phyloP scores from a whole-genome alignment of 106 monocot species.

The Phalaenopsis equestris region DNA sequence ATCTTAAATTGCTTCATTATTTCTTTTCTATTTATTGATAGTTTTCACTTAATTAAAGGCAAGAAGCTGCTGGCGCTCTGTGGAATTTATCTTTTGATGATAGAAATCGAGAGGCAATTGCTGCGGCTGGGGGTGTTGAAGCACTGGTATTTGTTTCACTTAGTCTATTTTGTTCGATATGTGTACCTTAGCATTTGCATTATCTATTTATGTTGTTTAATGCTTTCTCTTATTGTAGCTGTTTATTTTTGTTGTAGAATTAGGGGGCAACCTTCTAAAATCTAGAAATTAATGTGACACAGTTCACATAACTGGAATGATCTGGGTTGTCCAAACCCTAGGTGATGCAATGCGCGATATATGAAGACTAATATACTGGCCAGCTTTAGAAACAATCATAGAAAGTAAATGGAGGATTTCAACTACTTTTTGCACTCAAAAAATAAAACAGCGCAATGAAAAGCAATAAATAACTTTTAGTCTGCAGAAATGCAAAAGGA shows the following conservation, averaged over 20 bases:
- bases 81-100: constrained; percentile 99
- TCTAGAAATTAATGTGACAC: background rate
- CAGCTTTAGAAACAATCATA: background rate
- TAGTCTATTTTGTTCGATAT: background rate
- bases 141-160: constrained; percentile 50
- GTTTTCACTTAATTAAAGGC: constrained; percentile 29
- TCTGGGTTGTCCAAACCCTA: background rate
- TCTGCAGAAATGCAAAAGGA: background rate
- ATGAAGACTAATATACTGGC: background rate
- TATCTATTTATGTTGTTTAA: background rate
- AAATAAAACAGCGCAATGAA: background rate
- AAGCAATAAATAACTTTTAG: too few species aligned
- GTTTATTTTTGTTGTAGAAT: background rate
- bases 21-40: background rate
- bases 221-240: background rate
- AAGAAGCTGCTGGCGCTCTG: constrained; percentile 98
- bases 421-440: background rate
- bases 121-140: constrained; percentile 91
- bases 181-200: background rate
- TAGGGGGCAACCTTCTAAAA: background rate
- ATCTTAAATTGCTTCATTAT: background rate
- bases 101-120: constrained; percentile 94
- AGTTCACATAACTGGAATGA: background rate
- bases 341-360: background rate
- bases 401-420: background rate